phyloP scores from a whole-genome alignment of 345 rosid species.

The Turnera subulata region DNA sequence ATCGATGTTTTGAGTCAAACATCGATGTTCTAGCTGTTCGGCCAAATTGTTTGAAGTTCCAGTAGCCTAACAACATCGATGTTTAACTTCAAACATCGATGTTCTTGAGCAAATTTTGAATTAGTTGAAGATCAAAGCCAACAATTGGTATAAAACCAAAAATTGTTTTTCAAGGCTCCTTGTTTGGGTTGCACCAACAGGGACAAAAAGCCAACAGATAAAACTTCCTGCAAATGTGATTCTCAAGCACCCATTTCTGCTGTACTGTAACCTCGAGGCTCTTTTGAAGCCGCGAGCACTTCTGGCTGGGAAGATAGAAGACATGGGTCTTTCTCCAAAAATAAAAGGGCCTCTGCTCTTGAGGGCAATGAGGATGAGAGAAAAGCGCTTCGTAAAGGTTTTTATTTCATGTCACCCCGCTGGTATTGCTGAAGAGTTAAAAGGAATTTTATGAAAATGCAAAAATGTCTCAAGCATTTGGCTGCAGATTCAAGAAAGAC shows the following conservation, averaged over 20 bases:
- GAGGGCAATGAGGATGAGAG: constrained; percentile 64
- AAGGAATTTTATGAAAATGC: constrained; percentile 45
- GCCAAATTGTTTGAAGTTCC: no score
- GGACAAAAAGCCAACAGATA: no score
- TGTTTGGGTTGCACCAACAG: no score
- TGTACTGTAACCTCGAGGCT: constrained; percentile 52
- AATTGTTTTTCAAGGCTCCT: no score
- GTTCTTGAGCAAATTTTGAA: no score
- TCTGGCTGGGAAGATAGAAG: constrained; percentile 54
- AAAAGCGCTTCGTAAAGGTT: constrained; percentile 48
- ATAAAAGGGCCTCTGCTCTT: constrained; percentile 29
- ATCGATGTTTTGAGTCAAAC: no score
- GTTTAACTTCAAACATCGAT: no score
- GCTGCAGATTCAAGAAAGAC: constrained; percentile 53
- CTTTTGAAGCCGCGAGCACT: constrained; percentile 54
- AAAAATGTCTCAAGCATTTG: constrained; percentile 53
- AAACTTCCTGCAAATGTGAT: constrained; percentile 52
- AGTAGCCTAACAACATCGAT: no score
- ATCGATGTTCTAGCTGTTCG: no score
- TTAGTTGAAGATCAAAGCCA: no score
- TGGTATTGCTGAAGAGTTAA: constrained; percentile 48
- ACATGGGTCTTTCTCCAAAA: constrained; percentile 52
- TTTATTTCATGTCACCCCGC: constrained; percentile 56
- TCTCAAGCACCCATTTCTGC: constrained; percentile 46
- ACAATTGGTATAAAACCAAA: no score